Base-by-base conservation (phyloP, 768 basidiomycete genomes). In the Phylloporus rhodoxanthus region DNA sequence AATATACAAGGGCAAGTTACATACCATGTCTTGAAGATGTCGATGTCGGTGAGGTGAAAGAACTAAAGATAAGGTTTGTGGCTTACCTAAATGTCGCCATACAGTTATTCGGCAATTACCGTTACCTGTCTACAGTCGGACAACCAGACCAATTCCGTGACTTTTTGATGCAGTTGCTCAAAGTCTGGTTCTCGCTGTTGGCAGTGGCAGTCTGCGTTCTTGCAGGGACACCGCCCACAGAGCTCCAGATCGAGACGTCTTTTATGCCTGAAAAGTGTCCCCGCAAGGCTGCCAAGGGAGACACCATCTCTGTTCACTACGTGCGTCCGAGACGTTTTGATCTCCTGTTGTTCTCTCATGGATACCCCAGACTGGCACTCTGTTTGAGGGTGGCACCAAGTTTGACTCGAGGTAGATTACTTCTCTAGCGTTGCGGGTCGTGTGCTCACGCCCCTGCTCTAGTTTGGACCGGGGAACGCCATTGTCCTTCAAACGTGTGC, bases 331-430 rank as follows among this genome's bases (percentile, higher is more conserved):
- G 11, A 26, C 28, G 3, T 4, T 4, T 4, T 8, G 14, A 11
- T 14, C 11, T 8, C 29, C 37, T 47, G 17, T 4, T 21, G 43
- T 29, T 45, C 43, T n/a, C 21, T 43, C 39, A 42, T 5, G 5
- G 37, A 21, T 21, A 49, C 44, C 9, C 32, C 43, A 53, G 57
- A 94, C 89, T 4, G 94, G 93, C 4, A 94, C 78, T 8, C 68
- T 97, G 44, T 82, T 82, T 57, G 68, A 77, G 9, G 81, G 75
- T 44, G 91, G 91, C 8, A 77, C 77, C 51, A 87, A 93, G 65
- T 97, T 97, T 59, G 93, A 97, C 68, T 93, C 91, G 8, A 92
- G 90, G 79, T 85, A 59, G 7, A 76, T 59, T 42, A 2, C 25
- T 45, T 33, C 25, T 1, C 20, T 5, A 13, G n/a, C 23, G 29